Conservation (phyloP, 352 stramenopile species). For the Phytophthora sansomeana region DNA sequence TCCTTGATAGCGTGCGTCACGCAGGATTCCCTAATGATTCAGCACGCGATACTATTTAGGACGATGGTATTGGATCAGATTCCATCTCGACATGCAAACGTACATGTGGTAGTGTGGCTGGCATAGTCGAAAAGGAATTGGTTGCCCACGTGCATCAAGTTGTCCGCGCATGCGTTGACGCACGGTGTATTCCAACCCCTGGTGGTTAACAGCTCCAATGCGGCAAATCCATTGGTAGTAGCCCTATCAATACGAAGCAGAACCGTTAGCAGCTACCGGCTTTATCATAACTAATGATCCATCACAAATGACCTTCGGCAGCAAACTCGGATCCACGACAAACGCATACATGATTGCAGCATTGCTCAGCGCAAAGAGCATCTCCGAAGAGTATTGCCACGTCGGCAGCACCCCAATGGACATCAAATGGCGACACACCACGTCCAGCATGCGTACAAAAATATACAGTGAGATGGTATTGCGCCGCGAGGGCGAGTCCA, state of each 20-base stretch:
- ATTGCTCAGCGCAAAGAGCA: constrained; percentile 82
- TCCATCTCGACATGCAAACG: not conserved
- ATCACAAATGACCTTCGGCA: constrained; percentile 64
- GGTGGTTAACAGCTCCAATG: constrained; percentile 74
- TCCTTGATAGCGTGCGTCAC: constrained; percentile 80
- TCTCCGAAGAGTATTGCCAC: constrained; percentile 75
- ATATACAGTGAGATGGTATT: constrained; percentile 86
- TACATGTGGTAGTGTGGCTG: constrained; percentile 91
- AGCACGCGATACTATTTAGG: not conserved
- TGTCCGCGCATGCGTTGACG: constrained; percentile 65
- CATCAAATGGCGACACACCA: constrained; percentile 77
- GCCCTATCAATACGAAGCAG: constrained; percentile 38
- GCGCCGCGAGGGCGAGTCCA: constrained; percentile 71
- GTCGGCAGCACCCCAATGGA: constrained; percentile 57
- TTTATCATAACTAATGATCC: not conserved
- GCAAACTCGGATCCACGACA: constrained; percentile 64
- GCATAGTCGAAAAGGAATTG: constrained; percentile 71
- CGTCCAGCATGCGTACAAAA: constrained; percentile 87
- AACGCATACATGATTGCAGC: constrained; percentile 85
- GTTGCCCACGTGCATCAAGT: constrained; percentile 43
- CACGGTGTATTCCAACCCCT: constrained; percentile 77
- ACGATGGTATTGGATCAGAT: not conserved
- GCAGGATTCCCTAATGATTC: constrained; percentile 74
- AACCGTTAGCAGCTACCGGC: not conserved
- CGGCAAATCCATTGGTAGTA: constrained; percentile 90